phyloP scores from a whole-genome alignment of 805 yeast genomes.

The Phaffomyces antillensis region DNA sequence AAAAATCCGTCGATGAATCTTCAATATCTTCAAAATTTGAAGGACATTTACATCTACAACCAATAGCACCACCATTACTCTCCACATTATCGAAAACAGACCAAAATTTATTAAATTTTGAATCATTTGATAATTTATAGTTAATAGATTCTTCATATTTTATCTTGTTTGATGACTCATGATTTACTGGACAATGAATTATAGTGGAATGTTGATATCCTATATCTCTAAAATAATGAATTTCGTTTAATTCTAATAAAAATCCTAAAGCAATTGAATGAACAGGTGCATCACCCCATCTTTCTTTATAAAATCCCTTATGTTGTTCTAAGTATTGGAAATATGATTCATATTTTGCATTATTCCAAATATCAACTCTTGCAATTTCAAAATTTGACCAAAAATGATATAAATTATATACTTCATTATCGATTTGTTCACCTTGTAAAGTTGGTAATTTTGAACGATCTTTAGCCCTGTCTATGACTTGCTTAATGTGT shows the following conservation, averaged over 20 bases:
- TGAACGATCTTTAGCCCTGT: slow-evolving; percentile 27
- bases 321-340: slow-evolving; percentile 60
- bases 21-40: slow-evolving; percentile 44
- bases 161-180: slow-evolving; percentile 44
- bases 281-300: slow-evolving; percentile 98
- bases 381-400: slow-evolving; percentile 96
- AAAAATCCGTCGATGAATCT: slow-evolving; percentile 45
- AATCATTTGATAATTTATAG: slow-evolving; percentile 15
- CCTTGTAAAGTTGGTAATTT: slow-evolving; percentile 30
- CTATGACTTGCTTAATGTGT: slow-evolving; percentile 32
- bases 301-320: slow-evolving; percentile 82
- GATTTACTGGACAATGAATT: slow-evolving; percentile 77
- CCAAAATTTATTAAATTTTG: slow-evolving; percentile 18
- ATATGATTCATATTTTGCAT: slow-evolving; percentile 56
- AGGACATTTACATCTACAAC: slow-evolving; percentile 87
- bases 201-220: slow-evolving; percentile 81
- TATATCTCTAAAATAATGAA: slow-evolving; percentile 89
- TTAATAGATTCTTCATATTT: slow-evolving; percentile 24
- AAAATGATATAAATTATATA: slow-evolving; percentile 77
- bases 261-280: slow-evolving; percentile 84
- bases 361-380: slow-evolving; percentile 63
- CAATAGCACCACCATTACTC: slow-evolving; percentile 48
- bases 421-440: slow-evolving; percentile 59
- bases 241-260: slow-evolving; percentile 56
- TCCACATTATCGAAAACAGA: slow-evolving; percentile 28